Evolutionary conservation across 208 protist species (phyloP).

Genomic region (Crithidia sp.): DNA sequence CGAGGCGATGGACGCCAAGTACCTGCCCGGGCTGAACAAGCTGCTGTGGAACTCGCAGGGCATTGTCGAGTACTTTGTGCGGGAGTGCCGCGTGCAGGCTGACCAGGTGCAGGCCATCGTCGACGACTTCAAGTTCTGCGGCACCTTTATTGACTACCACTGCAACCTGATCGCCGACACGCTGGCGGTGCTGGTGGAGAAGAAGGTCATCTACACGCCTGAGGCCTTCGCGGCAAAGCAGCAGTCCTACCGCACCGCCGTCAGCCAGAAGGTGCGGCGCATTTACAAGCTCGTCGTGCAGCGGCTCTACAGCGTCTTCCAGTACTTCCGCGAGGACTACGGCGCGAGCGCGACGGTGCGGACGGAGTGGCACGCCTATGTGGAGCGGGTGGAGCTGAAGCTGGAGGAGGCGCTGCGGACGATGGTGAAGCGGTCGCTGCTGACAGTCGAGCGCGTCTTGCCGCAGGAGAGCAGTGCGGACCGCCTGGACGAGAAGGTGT

Average conservation of each 20-base stretch:
- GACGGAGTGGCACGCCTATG: slow-evolving; percentile 92
- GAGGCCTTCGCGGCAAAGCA: slow-evolving; percentile 91
- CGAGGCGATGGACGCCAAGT: slow-evolving; percentile 91
- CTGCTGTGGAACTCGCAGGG: slow-evolving; percentile 95
- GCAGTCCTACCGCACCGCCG: slow-evolving; percentile 69
- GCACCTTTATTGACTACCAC: slow-evolving; percentile 85
- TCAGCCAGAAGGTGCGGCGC: slow-evolving; percentile 76
- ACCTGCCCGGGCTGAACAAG: slow-evolving; percentile 92
- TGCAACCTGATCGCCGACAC: slow-evolving; percentile 93
- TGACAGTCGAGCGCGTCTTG: slow-evolving; percentile 89
- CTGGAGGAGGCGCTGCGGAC: slow-evolving; percentile 95
- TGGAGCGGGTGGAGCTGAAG: slow-evolving; percentile 92
- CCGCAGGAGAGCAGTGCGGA: slow-evolving; percentile 92
- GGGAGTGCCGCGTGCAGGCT: slow-evolving; percentile 90
- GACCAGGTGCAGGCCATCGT: slow-evolving; percentile 90
- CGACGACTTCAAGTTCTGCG: slow-evolving; percentile 94
- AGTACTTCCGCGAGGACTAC: slow-evolving; percentile 95
- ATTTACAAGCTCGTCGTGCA: slow-evolving; percentile 88
- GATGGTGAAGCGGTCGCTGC: slow-evolving; percentile 95
- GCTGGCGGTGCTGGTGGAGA: slow-evolving; percentile 94
- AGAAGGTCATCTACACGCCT: slow-evolving; percentile 93
- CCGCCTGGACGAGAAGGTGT: slow-evolving; percentile 91
- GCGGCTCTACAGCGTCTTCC: slow-evolving; percentile 83
- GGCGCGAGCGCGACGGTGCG: slow-evolving; percentile 74
- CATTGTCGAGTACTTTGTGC: slow-evolving; percentile 96